Percentiles rank a stretch among this genome's conserved stretches.
Conservation (phyloP, 805 yeast species). For the Cyberlindnera xylosilytica region DNA sequence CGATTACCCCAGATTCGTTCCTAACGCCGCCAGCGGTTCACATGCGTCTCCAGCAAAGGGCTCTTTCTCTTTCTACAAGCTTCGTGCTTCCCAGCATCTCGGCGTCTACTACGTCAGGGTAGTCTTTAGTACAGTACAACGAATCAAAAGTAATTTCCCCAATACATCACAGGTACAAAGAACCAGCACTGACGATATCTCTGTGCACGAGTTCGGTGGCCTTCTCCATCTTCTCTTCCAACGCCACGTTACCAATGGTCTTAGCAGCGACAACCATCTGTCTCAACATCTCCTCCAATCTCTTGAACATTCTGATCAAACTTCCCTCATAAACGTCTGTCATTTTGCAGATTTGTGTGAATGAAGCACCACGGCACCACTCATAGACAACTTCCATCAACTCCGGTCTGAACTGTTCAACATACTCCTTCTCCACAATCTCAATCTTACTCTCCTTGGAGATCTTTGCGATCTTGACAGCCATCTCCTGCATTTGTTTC, state of each 20-base stretch:
- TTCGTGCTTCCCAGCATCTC: too few relatives aligned
- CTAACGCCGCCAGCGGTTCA: constrained; percentile 1
- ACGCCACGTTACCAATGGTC: constrained; percentile 85
- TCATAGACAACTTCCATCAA: constrained; percentile 95
- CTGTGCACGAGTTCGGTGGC: constrained; percentile 86
- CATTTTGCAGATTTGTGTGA: constrained; percentile 97
- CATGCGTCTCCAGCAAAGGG: too few relatives aligned
- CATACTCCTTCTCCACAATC: constrained; percentile 85
- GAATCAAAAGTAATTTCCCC: too few relatives aligned
- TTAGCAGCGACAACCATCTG: constrained; percentile 91
- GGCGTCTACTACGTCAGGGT: too few relatives aligned
- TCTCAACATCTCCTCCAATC: constrained; percentile 88
- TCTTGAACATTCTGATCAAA: constrained; percentile 87
- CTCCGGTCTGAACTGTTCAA: constrained; percentile 87
- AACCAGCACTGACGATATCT: constrained; percentile 95
- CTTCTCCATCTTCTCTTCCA: constrained; percentile 85
- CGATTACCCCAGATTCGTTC: not conserved
- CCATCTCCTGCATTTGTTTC: constrained; percentile 86
- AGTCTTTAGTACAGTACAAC: too few relatives aligned
- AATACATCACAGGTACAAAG: constrained; percentile 64
- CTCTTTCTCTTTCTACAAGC: not conserved
- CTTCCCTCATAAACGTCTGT: constrained; percentile 98
- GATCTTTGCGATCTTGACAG: constrained; percentile 83
- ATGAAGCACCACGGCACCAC: constrained; percentile 96
- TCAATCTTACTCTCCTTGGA: constrained; percentile 89